Evolutionary conservation across 345 rosid species (phyloP).

Genomic region (Hibiscus trionum): DNA sequence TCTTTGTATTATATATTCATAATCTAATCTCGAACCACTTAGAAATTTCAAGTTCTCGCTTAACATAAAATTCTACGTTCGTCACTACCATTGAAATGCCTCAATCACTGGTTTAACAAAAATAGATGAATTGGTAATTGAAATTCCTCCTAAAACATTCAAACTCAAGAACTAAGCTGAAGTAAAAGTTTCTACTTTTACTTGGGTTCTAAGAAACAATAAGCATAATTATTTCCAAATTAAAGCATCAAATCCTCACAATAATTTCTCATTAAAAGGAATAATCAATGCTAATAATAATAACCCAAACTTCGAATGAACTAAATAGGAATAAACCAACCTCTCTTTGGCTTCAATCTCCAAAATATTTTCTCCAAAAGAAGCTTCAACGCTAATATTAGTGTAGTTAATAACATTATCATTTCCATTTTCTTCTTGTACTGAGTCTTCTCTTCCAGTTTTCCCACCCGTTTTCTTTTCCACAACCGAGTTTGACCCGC

Average conservation of each 20-base stretch:
- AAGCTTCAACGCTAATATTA: slow-evolving; percentile 33
- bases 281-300: not conserved
- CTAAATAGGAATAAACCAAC: slow-evolving; percentile 24
- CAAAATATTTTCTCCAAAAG: slow-evolving; percentile 62
- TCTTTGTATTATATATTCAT: no score
- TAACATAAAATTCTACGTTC: no score
- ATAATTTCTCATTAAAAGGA: not conserved
- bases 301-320: not conserved
- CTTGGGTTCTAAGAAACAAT: not conserved
- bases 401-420: not conserved
- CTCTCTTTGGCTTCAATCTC: slow-evolving; percentile 64
- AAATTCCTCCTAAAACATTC: not conserved
- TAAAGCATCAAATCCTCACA: not conserved
- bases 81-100: not conserved
- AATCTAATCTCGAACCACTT: no score
- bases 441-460: slow-evolving; percentile 4
- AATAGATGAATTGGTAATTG: not conserved
- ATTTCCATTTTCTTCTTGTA: slow-evolving; percentile 8
- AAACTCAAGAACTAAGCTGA: not conserved
- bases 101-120: not conserved
- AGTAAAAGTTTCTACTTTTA: not conserved
- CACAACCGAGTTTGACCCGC: slow-evolving; percentile 12
- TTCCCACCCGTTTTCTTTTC: slow-evolving; percentile 12
- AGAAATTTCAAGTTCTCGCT: no score
- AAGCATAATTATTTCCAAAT: not conserved